Conservation (phyloP, 345 rosid genomes). For the Carallia brachiata region DNA sequence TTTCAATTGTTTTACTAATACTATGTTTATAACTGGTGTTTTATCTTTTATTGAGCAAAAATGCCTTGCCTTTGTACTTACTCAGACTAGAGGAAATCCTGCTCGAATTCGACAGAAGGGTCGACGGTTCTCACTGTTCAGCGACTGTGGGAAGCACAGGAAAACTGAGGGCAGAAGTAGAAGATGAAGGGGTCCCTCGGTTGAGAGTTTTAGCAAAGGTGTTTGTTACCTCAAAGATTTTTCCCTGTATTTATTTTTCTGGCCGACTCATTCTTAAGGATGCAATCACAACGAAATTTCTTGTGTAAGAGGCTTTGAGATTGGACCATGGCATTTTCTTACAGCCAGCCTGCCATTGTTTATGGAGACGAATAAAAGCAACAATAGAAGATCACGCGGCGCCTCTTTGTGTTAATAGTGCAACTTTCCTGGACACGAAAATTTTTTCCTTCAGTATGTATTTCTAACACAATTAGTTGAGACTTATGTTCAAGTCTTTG, state of each 20-base stretch:
- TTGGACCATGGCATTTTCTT: conserved; percentile 16
- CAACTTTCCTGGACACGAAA: too few relatives aligned
- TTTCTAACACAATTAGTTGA: too few relatives aligned
- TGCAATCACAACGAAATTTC: conserved; percentile 3
- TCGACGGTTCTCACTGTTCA: conserved; percentile 59
- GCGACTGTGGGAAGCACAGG: conserved; percentile 63
- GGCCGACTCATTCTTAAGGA: conserved; percentile 11
- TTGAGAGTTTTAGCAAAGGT: background rate
- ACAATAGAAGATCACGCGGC: background rate
- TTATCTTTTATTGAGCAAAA: background rate
- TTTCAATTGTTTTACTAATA: background rate
- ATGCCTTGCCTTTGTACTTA: background rate
- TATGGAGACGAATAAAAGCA: conserved; percentile 13
- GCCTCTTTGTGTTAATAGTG: too few relatives aligned
- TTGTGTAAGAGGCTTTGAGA: conserved; percentile 12
- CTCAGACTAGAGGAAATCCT: conserved; percentile 56
- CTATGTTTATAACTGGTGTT: background rate
- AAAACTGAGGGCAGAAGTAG: conserved; percentile 45
- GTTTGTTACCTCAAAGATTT: conserved; percentile 14
- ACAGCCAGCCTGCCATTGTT: conserved; percentile 17
- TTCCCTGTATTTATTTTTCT: conserved; percentile 21
- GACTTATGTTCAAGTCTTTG: too few relatives aligned
- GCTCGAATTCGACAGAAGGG: conserved; percentile 38
- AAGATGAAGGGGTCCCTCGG: conserved; percentile 31
- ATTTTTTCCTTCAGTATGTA: too few relatives aligned